Percentiles rank a stretch among this genome's conserved stretches.
Evolutionary conservation across 495 filamentous ascomycete genomes (phyloP).

Genomic region (Daldinia vernicosa): DNA sequence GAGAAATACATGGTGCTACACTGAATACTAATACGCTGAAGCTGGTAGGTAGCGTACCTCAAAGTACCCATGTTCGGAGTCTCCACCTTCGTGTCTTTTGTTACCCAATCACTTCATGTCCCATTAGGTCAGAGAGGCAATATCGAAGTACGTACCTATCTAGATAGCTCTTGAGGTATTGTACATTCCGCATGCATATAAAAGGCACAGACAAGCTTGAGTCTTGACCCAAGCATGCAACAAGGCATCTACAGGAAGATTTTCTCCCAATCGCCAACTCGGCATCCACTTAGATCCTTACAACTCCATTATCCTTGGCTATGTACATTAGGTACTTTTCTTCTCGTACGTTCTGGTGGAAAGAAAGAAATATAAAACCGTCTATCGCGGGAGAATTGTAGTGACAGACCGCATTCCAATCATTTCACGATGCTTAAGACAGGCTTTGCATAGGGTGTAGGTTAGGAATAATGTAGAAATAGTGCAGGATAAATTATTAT

Average conservation of each 20-base stretch:
- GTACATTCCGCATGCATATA: slow-evolving; percentile 5
- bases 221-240: background rate
- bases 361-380: background rate
- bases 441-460: background rate
- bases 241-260: background rate
- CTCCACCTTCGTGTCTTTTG: slow-evolving; percentile 11
- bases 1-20: background rate
- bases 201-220: slow-evolving; percentile 1
- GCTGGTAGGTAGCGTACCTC: slow-evolving; percentile 1
- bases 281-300: slow-evolving; percentile 4
- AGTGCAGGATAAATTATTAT: background rate
- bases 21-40: slow-evolving; percentile 1
- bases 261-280: slow-evolving; percentile 3
- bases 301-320: background rate
- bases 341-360: background rate
- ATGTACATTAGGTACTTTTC: background rate
- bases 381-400: background rate
- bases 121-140: slow-evolving; percentile 27
- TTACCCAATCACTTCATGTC: slow-evolving; percentile 24
- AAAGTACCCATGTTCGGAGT: slow-evolving; percentile 2
- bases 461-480: too few relatives aligned
- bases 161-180: slow-evolving; percentile 1
- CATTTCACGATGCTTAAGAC: background rate
- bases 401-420: background rate
- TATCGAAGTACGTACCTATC: slow-evolving; percentile 6